Percentiles rank a stretch among this genome's conserved stretches.
phyloP scores from a whole-genome alignment of 225 moss, liverwort and hornwort species.

The Asterella californica region DNA sequence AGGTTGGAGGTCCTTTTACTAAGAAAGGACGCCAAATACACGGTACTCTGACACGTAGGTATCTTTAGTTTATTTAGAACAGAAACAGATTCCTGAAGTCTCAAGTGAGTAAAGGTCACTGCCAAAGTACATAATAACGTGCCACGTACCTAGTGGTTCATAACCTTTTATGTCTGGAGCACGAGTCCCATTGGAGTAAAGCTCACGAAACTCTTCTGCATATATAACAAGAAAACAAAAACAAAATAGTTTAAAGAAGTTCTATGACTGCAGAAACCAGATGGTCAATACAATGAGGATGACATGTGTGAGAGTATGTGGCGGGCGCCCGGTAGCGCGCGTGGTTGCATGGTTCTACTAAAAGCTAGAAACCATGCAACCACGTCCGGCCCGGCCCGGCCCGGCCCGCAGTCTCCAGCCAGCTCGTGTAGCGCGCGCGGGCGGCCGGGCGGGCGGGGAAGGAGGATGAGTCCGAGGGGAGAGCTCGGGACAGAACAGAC shows the following conservation, averaged over 20 bases:
- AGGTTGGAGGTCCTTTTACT: background rate
- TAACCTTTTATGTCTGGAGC: background rate
- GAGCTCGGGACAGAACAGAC: background rate
- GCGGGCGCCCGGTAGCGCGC: conserved; percentile 4
- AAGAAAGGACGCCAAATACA: background rate
- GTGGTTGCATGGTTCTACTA: no score
- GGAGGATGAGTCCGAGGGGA: background rate
- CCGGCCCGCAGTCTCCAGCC: background rate
- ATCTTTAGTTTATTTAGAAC: background rate
- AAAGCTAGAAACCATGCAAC: background rate
- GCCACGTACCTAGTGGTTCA: background rate
- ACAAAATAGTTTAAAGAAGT: background rate
- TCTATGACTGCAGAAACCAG: background rate
- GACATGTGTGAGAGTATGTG: background rate
- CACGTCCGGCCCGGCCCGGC: background rate
- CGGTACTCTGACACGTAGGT: background rate
- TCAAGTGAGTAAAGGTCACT: background rate
- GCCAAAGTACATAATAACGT: background rate
- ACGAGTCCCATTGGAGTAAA: background rate
- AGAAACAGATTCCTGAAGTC: background rate
- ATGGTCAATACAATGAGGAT: background rate
- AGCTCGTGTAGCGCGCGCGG: no score
- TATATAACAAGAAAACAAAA: background rate
- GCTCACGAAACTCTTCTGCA: background rate
- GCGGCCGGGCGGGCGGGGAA: background rate